These are phyloP conservation scores for Vanrija sp. DNA, from an alignment of 1,284 basidiomycete species.

Conservation along the genomic window DNA sequence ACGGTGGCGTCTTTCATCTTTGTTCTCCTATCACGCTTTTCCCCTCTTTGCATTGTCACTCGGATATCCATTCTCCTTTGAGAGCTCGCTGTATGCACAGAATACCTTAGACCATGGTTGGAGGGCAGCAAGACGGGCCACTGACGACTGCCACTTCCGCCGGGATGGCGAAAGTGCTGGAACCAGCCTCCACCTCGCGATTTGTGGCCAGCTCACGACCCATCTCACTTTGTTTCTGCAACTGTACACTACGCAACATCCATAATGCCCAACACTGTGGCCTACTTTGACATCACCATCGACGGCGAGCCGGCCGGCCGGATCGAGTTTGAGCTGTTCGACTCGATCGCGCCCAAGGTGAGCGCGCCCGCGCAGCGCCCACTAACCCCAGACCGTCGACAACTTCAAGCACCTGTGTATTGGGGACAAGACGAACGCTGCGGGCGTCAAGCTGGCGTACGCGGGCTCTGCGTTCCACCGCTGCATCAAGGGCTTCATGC, in stretches of 20 bases:
- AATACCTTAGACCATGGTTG: background rate
- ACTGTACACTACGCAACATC: background rate
- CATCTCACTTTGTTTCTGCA: background rate
- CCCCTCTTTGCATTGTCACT: slow-evolving; percentile 6
- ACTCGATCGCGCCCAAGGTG: slow-evolving; percentile 56
- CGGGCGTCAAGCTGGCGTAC: slow-evolving; percentile 48
- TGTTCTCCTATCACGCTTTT: slow-evolving; percentile 1
- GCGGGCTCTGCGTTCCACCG: slow-evolving; percentile 71
- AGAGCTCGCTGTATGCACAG: slow-evolving; percentile 5
- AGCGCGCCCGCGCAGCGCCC: slow-evolving; percentile 1
- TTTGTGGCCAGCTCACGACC: background rate
- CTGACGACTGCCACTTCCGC: background rate
- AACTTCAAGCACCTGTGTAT: slow-evolving; percentile 92
- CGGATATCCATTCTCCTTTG: slow-evolving; percentile 3
- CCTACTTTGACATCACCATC: slow-evolving; percentile 74
- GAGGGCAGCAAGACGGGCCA: background rate
- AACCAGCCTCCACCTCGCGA: background rate
- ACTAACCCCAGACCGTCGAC: slow-evolving; percentile 57
- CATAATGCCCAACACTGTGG: slow-evolving; percentile 49
- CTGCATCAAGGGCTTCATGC: slow-evolving; percentile 70
- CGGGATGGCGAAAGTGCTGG: background rate
- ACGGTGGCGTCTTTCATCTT: background rate
- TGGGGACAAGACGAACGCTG: slow-evolving; percentile 57
- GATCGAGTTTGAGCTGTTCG: slow-evolving; percentile 78
- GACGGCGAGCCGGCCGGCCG: slow-evolving; percentile 58